Conservation (phyloP, 1,139 yeast genomes). For the Sugiyamaella sp. region DNA sequence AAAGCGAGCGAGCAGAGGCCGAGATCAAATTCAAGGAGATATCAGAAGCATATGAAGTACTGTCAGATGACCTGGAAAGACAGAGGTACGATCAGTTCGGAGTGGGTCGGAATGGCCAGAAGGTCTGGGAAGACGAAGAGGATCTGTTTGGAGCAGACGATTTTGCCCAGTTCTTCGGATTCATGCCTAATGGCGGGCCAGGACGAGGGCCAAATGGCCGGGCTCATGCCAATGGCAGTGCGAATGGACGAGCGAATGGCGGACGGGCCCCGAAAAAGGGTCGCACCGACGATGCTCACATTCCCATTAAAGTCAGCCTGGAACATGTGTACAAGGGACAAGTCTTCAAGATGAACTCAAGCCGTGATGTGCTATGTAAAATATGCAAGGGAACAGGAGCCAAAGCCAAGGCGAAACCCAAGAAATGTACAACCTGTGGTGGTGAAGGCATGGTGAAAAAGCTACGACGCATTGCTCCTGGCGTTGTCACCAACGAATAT, state of each 20-base stretch:
- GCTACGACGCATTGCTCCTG: slow-evolving; percentile 72
- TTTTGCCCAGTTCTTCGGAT: slow-evolving; percentile 66
- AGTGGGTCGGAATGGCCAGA: slow-evolving; percentile 25
- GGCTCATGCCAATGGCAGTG: slow-evolving; percentile 4
- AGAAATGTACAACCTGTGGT: slow-evolving; percentile 65
- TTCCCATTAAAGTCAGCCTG: slow-evolving; percentile 65
- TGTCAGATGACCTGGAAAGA: slow-evolving; percentile 61
- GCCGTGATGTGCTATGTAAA: slow-evolving; percentile 72
- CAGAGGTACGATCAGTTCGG: slow-evolving; percentile 63
- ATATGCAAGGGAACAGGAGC: slow-evolving; percentile 78
- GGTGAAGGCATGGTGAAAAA: slow-evolving; percentile 71
- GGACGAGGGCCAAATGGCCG: slow-evolving; percentile 26
- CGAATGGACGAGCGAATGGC: slow-evolving; percentile 24
- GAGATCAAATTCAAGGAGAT: slow-evolving; percentile 76
- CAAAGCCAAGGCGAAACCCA: slow-evolving; percentile 58
- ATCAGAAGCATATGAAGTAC: slow-evolving; percentile 74
- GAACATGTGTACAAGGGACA: slow-evolving; percentile 85
- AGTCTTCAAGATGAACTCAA: slow-evolving; percentile 70
- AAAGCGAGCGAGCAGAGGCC: slow-evolving; percentile 61
- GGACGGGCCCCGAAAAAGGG: slow-evolving; percentile 21
- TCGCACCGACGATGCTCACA: slow-evolving; percentile 66
- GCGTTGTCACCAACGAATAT: slow-evolving; percentile 66
- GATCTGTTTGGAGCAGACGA: slow-evolving; percentile 61
- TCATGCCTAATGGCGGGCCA: slow-evolving; percentile 29
- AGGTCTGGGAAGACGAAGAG: slow-evolving; percentile 28